These are phyloP conservation scores for Cenococcum geophilum DNA, from an alignment of 495 filamentous ascomycete genomes.

Conservation along the genomic window DNA sequence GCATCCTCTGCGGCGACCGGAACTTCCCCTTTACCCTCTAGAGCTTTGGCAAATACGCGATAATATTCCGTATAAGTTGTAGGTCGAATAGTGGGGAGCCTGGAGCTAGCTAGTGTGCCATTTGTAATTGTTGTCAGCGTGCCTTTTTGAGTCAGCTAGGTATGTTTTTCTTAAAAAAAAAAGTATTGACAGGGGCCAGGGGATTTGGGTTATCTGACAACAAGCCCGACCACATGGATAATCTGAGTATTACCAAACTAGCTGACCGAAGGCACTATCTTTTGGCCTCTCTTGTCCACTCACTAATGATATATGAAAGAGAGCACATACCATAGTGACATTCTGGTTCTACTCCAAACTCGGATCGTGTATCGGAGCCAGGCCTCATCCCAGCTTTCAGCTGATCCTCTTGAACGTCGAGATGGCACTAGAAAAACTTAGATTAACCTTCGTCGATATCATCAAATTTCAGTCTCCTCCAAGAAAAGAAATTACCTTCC, in stretches of 20 bases:
- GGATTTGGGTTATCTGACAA: no score
- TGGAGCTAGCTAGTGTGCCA: slow-evolving; percentile 36
- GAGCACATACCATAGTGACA: slow-evolving; percentile 43
- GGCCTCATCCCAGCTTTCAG: slow-evolving; percentile 63
- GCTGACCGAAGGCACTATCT: no score
- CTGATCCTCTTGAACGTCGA: slow-evolving; percentile 80
- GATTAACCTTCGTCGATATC: neutral
- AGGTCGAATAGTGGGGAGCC: slow-evolving; percentile 57
- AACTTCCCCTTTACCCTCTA: slow-evolving; percentile 53
- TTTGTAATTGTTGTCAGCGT: slow-evolving; percentile 28
- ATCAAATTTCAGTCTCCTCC: neutral
- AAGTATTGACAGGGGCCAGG: no score
- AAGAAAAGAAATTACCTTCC: slow-evolving; percentile 47
- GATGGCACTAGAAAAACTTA: slow-evolving; percentile 43
- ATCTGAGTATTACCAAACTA: no score
- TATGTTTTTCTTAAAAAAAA: neutral
- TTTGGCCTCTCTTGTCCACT: no score
- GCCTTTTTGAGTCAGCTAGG: slow-evolving; percentile 33
- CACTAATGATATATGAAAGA: no score
- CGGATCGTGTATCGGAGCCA: slow-evolving; percentile 43
- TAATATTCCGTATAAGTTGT: slow-evolving; percentile 72
- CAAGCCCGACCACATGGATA: no score
- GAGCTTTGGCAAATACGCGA: slow-evolving; percentile 58
- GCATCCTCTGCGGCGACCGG: slow-evolving; percentile 69
- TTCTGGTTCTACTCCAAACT: slow-evolving; percentile 61